Evolutionary conservation across 345 rosid genomes (phyloP).

Genomic region (Aquilaria malaccensis): DNA sequence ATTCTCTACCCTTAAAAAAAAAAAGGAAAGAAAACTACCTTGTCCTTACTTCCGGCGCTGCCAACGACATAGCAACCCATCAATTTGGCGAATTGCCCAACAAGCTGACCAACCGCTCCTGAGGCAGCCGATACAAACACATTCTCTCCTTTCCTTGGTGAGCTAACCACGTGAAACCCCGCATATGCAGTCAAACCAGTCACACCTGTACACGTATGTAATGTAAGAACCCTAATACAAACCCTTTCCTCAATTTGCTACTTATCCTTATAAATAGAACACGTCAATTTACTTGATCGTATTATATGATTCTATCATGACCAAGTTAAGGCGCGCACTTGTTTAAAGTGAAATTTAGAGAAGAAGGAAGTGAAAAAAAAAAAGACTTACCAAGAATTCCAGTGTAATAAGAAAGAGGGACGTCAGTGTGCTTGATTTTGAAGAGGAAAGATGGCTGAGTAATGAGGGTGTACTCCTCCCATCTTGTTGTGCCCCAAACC

Average conservation of each 20-base stretch:
- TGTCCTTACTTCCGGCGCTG: slow-evolving; percentile 55
- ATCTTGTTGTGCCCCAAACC: slow-evolving; percentile 45
- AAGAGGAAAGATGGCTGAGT: slow-evolving; percentile 25
- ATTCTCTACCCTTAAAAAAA: no score
- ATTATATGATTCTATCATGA: no score
- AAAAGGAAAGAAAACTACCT: slow-evolving; percentile 22
- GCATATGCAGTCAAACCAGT: slow-evolving; percentile 71
- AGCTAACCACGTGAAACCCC: slow-evolving; percentile 54
- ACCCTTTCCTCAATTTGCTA: no score
- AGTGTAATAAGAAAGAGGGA: slow-evolving; percentile 53
- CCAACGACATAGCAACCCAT: slow-evolving; percentile 74
- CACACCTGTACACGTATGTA: slow-evolving; percentile 37
- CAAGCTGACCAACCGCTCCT: slow-evolving; percentile 75
- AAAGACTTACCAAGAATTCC: slow-evolving; percentile 43
- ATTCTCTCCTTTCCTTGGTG: slow-evolving; percentile 48
- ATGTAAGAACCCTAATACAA: no score
- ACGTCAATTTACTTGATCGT: no score
- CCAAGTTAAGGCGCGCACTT: no score
- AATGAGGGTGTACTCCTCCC: slow-evolving; percentile 53
- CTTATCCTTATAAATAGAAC: no score
- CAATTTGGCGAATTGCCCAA: slow-evolving; percentile 68
- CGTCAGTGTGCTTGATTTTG: slow-evolving; percentile 33
- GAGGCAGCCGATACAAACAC: slow-evolving; percentile 71
- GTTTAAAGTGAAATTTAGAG: no score
- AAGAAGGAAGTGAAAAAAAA: not conserved